Base-by-base conservation (phyloP, 2,329 filamentous ascomycete genomes). In the Shiraia bambusicola region DNA sequence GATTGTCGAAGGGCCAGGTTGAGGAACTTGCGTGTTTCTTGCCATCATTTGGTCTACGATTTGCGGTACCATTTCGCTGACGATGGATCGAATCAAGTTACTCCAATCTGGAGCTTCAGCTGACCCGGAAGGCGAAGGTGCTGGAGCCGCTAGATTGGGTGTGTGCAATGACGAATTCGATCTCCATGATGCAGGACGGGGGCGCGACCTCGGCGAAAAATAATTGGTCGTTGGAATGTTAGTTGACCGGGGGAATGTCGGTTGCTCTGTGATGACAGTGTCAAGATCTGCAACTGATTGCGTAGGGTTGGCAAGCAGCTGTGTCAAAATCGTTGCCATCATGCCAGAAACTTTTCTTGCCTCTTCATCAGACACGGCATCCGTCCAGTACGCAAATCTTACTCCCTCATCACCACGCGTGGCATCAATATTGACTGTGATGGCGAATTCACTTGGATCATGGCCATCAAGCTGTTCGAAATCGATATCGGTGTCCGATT, bases 341-440 rank as follows among this genome's bases (percentile, higher is more conserved):
- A 54, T 48, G 2, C 43, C 28, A 1, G 59, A 59, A 12, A 66
- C 45, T 9, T 58, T 59, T 33, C 56, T 62, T 1, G 56, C 58
- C 40, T 59, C 55, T 2, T 48, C 47, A 12, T 65, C 61, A 2
- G 59, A 61, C 3, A 67, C 38, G 3, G 50, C 49, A 36, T 66
- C 60, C 4, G 52, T 61, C 63, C 63, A 67, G 40, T 66, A 66
- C 7, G 59, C 43, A 26, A 66, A 62, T 16, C 56, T 50, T 8
- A 64, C 56, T 0, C 45, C 54, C 37, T 63, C 62, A 22, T 66
- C 61, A 10, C 58, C 46, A n/a, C 54, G 54, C 2, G 54, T 59
- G 2, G 59, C 50, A 34, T 66, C 61, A 17, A 66, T 63, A 11
- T 64, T 65, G 6, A 66, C 54, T 1, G 61, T 66, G 28, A 66